Conservation (phyloP, 345 rosid species). For the Salix udensis region DNA sequence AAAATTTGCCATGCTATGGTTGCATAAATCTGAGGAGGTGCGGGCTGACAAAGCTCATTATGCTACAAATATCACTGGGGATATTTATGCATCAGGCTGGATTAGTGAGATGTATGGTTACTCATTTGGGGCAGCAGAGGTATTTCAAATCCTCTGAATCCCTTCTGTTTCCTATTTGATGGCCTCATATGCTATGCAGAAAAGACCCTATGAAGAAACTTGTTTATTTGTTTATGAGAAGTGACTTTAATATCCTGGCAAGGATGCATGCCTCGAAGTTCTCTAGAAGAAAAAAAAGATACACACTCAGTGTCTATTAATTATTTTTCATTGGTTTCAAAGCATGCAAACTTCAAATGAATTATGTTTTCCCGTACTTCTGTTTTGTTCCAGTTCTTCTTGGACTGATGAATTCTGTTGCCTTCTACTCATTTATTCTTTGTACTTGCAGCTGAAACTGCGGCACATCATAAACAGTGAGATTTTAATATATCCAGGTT, state of each 20-base stretch:
- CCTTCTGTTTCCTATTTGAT: not conserved
- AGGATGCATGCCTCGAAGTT: not conserved
- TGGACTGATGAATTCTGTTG: not conserved
- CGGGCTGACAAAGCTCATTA: slow-evolving; percentile 95
- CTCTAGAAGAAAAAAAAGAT: too few relatives aligned
- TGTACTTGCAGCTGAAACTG: slow-evolving; percentile 61
- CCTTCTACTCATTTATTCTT: slow-evolving; percentile 7
- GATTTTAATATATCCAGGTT: slow-evolving; percentile 87
- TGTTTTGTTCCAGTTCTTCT: not conserved
- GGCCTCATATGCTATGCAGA: not conserved
- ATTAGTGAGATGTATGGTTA: slow-evolving; percentile 99
- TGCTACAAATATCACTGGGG: slow-evolving; percentile 83
- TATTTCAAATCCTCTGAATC: slow-evolving; percentile 23
- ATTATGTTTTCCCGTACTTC: not conserved
- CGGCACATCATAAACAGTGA: slow-evolving; percentile 67
- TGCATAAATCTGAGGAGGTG: slow-evolving; percentile 96
- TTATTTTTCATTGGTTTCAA: not conserved
- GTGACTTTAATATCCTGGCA: not conserved
- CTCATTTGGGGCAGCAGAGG: slow-evolving; percentile 99
- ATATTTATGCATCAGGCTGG: slow-evolving; percentile 89
- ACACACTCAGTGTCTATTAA: not conserved
- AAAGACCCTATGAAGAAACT: not conserved
- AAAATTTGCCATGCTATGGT: slow-evolving; percentile 83
- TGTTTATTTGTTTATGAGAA: not conserved
- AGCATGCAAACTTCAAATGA: not conserved